Conservation (phyloP, 2,329 filamentous ascomycete species). For the Colletotrichum cereale region DNA sequence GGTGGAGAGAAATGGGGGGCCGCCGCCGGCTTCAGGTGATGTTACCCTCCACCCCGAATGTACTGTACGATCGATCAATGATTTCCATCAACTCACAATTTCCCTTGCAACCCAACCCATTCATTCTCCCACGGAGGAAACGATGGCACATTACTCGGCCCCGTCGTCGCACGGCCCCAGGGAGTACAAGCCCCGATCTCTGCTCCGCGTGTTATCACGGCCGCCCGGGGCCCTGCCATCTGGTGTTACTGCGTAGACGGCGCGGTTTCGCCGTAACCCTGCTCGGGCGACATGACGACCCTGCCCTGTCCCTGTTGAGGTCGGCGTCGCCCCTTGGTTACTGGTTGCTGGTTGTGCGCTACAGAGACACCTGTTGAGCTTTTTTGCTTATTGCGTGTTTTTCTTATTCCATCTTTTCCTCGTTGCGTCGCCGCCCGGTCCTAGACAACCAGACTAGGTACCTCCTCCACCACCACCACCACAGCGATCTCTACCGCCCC, state of each 20-base stretch:
- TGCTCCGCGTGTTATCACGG: background rate
- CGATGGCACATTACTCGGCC: too few species aligned
- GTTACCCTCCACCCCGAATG: background rate
- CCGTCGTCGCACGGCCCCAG: background rate
- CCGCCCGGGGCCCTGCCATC: background rate
- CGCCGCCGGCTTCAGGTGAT: background rate
- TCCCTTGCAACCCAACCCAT: slow-evolving; percentile 2
- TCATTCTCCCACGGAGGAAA: too few species aligned
- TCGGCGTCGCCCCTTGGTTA: too few species aligned
- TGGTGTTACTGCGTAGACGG: slow-evolving; percentile 11
- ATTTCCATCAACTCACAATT: slow-evolving; percentile 16
- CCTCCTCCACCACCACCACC: background rate
- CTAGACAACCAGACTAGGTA: too few species aligned
- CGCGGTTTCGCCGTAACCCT: slow-evolving; percentile 8
- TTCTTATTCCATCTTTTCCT: background rate
- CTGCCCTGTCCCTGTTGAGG: background rate
- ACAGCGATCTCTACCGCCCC: background rate
- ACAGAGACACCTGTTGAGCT: background rate
- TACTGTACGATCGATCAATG: slow-evolving; percentile 20
- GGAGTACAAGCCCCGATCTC: background rate
- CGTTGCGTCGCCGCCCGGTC: background rate
- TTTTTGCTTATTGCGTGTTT: background rate
- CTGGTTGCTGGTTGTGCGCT: too few species aligned
- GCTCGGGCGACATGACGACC: slow-evolving; percentile 4
- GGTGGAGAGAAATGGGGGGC: background rate